A percentile compares a stretch with the other conserved stretches of the same genome.
These are phyloP conservation scores for Alternaria panax DNA, from an alignment of 2,329 filamentous ascomycete species.

Conservation along the genomic window DNA sequence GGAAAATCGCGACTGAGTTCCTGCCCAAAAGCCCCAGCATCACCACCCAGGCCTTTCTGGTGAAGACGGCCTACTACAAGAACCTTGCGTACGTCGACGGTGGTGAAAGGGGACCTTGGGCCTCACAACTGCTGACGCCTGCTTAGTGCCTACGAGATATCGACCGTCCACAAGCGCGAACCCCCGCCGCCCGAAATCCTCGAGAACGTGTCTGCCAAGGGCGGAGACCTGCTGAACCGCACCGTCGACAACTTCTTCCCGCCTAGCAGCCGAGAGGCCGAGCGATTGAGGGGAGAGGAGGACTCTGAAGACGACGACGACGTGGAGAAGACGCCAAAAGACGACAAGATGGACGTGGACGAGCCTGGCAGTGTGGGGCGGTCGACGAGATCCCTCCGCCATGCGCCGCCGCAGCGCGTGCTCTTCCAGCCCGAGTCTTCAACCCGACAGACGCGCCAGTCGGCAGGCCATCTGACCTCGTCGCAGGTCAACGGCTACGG, in stretches of 20 bases:
- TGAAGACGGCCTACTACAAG: conserved; percentile 91
- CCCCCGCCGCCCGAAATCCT: conserved; percentile 88
- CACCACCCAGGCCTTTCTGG: conserved; percentile 81
- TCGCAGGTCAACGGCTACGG: conserved; percentile 54
- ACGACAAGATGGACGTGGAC: conserved; percentile 59
- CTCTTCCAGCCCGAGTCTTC: conserved; percentile 84
- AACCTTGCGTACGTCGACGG: conserved; percentile 68
- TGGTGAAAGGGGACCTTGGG: not conserved
- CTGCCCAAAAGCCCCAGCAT: conserved; percentile 75
- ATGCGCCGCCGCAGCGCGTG: conserved; percentile 83
- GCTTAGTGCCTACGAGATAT: conserved; percentile 78
- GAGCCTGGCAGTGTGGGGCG: conserved; percentile 56
- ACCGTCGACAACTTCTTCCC: conserved; percentile 77
- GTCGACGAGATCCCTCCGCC: conserved; percentile 64
- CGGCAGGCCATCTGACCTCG: conserved; percentile 49
- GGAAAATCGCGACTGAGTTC: conserved; percentile 78
- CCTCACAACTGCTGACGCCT: conserved; percentile 9
- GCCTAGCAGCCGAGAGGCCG: conserved; percentile 57
- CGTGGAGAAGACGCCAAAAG: conserved; percentile 56
- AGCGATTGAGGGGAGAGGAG: conserved; percentile 61
- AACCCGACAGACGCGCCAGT: conserved; percentile 69
- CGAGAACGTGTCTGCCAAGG: conserved; percentile 80
- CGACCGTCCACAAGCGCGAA: conserved; percentile 76
- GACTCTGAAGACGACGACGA: conserved; percentile 57
- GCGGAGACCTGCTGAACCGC: conserved; percentile 77